A percentile compares a stretch with the other conserved stretches of the same genome.
phyloP scores from a whole-genome alignment of 2,329 filamentous ascomycete species.

The Talaromyces amestolkiae region DNA sequence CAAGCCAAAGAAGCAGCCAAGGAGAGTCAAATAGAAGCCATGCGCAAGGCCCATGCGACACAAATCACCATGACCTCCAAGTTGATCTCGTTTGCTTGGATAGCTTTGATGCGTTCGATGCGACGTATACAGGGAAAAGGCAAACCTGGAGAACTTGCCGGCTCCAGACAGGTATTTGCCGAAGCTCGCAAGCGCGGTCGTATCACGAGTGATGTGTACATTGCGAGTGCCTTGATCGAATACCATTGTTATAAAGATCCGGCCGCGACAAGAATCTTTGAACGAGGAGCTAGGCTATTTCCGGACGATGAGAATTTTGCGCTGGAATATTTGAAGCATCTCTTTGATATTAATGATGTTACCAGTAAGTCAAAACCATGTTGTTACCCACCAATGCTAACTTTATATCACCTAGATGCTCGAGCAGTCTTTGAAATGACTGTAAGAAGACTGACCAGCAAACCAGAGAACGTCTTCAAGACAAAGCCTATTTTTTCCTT shows the following conservation, averaged over 20 bases:
- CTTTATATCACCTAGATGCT: conserved; percentile 62
- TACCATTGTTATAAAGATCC: conserved; percentile 94
- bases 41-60: conserved; percentile 64
- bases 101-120: conserved; percentile 89
- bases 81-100: conserved; percentile 91
- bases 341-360: conserved; percentile 87
- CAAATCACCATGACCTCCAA: conserved; percentile 76
- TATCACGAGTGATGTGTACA: conserved; percentile 90
- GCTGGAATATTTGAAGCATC: conserved; percentile 91
- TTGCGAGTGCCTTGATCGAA: conserved; percentile 88
- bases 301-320: conserved; percentile 92
- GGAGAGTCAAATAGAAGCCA: conserved; percentile 55
- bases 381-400: neutral
- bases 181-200: conserved; percentile 85
- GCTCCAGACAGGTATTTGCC: conserved; percentile 82
- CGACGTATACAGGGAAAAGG: conserved; percentile 85
- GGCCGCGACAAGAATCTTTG: conserved; percentile 91
- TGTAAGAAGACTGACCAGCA: conserved; percentile 75
- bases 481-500: conserved; percentile 84
- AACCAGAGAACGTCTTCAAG: conserved; percentile 69
- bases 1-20: conserved; percentile 53
- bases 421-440: conserved; percentile 95
- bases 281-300: conserved; percentile 88
- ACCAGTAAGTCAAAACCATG: conserved; percentile 65
- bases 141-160: conserved; percentile 65